Conservation (phyloP, 495 filamentous ascomycete genomes). For the Zalerion maritima region DNA sequence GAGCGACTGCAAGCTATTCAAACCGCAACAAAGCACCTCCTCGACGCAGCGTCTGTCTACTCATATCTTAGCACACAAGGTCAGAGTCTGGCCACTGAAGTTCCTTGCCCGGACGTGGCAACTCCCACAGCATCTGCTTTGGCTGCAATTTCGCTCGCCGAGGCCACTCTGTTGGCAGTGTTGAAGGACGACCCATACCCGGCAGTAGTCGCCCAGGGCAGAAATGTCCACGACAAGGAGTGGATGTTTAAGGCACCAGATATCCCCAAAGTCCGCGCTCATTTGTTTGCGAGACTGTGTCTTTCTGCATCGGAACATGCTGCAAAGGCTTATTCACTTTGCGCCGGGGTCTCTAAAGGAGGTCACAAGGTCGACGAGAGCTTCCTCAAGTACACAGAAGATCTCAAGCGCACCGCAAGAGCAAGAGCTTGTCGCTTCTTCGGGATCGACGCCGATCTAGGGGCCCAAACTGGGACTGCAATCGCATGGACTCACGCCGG, state of each 20-base stretch:
- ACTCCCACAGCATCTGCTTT: constrained; percentile 54
- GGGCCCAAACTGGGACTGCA: constrained; percentile 61
- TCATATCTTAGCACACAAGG: constrained; percentile 43
- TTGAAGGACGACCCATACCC: constrained; percentile 91
- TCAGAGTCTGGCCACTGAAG: constrained; percentile 13
- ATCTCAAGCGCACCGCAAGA: constrained; percentile 54
- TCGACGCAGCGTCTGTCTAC: constrained; percentile 69
- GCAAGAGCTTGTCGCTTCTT: constrained; percentile 83
- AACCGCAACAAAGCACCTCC: constrained; percentile 60
- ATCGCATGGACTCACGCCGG: constrained; percentile 74
- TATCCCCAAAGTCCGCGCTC: constrained; percentile 74
- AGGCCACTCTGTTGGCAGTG: constrained; percentile 80
- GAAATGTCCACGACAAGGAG: constrained; percentile 66
- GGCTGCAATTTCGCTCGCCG: constrained; percentile 58
- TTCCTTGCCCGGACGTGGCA: constrained; percentile 45
- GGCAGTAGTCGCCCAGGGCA: constrained; percentile 53
- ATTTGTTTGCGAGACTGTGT: constrained; percentile 76
- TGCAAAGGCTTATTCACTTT: constrained; percentile 40
- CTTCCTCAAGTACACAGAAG: constrained; percentile 55
- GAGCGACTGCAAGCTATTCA: constrained; percentile 54
- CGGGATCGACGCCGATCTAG: constrained; percentile 72
- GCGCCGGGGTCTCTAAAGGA: constrained; percentile 16
- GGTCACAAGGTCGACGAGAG: constrained; percentile 42
- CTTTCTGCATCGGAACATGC: constrained; percentile 62
- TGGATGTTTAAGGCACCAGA: constrained; percentile 86